Conservation (phyloP, 257 asterid genomes). For the Ocimum tenuiflorum region DNA sequence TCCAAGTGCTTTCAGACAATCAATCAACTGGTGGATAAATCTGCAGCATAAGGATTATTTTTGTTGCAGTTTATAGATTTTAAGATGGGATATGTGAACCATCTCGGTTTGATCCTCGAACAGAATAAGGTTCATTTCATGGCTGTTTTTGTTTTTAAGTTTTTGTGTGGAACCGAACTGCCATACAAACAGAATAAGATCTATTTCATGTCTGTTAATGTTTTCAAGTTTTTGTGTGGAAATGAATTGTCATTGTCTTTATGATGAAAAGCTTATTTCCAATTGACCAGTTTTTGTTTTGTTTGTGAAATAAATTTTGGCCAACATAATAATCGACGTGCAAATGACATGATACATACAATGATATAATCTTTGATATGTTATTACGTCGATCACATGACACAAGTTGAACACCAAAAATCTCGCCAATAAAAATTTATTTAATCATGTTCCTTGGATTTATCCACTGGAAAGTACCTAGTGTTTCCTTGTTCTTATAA, state of each 20-base stretch:
- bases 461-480: no score
- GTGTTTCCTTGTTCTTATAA: no score
- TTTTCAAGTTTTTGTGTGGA: neutral
- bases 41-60: neutral
- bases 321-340: no score
- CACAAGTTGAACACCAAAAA: no score
- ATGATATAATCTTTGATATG: no score
- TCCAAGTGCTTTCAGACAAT: slow-evolving; percentile 40
- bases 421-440: no score
- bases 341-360: no score
- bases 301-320: no score
- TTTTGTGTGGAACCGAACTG: neutral
- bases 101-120: slow-evolving; percentile 18
- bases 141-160: neutral
- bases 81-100: slow-evolving; percentile 10
- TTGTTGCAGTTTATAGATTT: neutral
- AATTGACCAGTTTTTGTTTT: no score
- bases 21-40: slow-evolving; percentile 14
- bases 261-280: neutral
- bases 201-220: neutral
- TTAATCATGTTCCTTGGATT: no score
- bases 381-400: no score
- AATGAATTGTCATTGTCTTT: neutral
- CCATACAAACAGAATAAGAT: neutral
- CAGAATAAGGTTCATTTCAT: neutral